Evolutionary conservation across 179 eudicot genomes (phyloP).

Genomic region (Vitellaria paradoxa): DNA sequence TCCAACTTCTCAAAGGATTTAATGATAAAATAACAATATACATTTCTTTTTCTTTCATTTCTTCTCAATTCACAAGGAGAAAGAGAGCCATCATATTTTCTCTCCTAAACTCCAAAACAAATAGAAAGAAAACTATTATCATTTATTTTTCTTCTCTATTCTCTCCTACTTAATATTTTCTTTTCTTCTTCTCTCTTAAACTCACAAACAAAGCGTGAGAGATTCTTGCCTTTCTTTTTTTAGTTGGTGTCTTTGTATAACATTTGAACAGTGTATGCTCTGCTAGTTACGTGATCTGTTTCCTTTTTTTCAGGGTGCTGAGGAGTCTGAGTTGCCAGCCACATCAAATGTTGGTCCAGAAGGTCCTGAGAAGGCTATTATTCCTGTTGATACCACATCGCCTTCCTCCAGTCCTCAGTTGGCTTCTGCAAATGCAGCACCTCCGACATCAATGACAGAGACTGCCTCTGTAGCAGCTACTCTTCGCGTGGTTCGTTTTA

Average conservation of each 20-base stretch:
- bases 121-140: no score
- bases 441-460: constrained; percentile 52
- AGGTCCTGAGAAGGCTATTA: constrained; percentile 35
- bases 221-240: background rate
- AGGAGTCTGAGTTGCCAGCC: constrained; percentile 46
- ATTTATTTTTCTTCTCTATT: no score
- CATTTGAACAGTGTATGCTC: background rate
- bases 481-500: constrained; percentile 68
- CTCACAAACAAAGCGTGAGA: no score
- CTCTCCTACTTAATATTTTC: no score
- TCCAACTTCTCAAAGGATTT: no score
- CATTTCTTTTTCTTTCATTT: no score
- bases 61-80: no score
- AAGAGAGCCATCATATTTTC: no score
- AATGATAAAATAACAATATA: no score
- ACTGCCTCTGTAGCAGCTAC: constrained; percentile 67
- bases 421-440: constrained; percentile 33
- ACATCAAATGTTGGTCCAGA: constrained; percentile 42
- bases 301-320: constrained; percentile 49
- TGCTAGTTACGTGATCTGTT: background rate
- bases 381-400: constrained; percentile 42
- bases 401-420: constrained; percentile 52
- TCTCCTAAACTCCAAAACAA: no score
- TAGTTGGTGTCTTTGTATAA: background rate
- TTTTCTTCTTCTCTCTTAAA: no score